Base-by-base conservation (phyloP, 73 alveolate genomes). In the Paramecium biaurelia region DNA sequence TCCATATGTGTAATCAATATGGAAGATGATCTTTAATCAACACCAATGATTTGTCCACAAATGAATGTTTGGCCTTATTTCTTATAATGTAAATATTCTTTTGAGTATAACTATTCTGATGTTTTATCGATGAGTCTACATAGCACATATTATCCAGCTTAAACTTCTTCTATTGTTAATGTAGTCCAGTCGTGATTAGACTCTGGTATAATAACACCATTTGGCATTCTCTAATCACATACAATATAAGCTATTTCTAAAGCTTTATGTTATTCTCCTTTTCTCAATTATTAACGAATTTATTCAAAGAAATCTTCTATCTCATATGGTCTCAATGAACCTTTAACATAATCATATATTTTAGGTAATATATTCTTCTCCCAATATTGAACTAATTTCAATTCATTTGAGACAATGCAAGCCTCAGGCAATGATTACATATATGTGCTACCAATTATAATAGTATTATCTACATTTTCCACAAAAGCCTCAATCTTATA, bases 161-260 rank as follows among this genome's bases (percentile, higher is more conserved):
- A 74, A 30, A 95, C 95, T 85, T 97, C 98, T 68, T 97, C 99
- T 4, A 95, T 92, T 92, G 95, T 88, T 34, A 96, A 90, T 14
- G 98, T 94, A 41, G 95, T 42, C 99, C 99, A 97, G 57, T 97
- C 98, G 49, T 96, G 95, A 76, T 95, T 95, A 8, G 96, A 98
- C 47, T 95, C 98, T 7, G 98, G 99, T 38, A 95, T 57, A 18
- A 93, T 95, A n/a, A 94, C 89, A 24, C 99, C 99, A 57, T 94
- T 85, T 12, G 99, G 99, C 70, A 97, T 30, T 56, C 96, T 94
- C 86, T 93, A 47, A 57, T 97, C 99, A 57, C 98, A 96, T 93
- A 97, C 93, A 18, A 96, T 94, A 49, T 93, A 63, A 5, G 99
- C 98, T 34, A 94, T 97, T 49, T 93, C 97, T 20, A 93, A 85